Percentiles rank a stretch among this genome's conserved stretches.
Conservation (phyloP, 495 filamentous ascomycete species). For the Halenospora varia region DNA sequence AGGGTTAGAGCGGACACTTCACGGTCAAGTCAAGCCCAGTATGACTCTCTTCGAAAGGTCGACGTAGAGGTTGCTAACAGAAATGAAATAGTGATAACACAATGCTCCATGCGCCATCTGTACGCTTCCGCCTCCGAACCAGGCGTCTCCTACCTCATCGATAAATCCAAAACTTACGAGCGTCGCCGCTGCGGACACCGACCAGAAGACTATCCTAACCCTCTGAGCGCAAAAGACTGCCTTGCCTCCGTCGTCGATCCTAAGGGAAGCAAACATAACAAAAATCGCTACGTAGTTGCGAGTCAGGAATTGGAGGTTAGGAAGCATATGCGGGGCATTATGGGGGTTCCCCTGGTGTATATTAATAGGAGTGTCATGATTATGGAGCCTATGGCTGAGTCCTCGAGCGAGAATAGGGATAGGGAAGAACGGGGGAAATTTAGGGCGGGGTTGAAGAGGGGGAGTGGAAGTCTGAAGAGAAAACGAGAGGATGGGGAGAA, state of each 20-base stretch:
- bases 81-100: constrained; percentile 49
- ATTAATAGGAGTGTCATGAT: constrained; percentile 85
- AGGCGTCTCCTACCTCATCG: constrained; percentile 54
- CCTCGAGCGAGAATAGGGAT: constrained; percentile 57
- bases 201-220: constrained; percentile 61
- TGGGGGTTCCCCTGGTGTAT: constrained; percentile 74
- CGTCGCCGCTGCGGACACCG: constrained; percentile 88
- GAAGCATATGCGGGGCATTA: constrained; percentile 49
- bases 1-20: constrained; percentile 68
- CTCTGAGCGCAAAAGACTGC: constrained; percentile 74
- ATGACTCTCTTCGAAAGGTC: constrained; percentile 24
- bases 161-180: constrained; percentile 69
- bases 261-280: constrained; percentile 66
- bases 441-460: constrained; percentile 60
- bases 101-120: constrained; percentile 68
- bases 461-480: constrained; percentile 43
- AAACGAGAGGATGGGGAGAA: constrained; percentile 51
- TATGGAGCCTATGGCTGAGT: constrained; percentile 77
- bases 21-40: constrained; percentile 83
- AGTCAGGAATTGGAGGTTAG: constrained; percentile 62
- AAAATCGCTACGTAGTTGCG: constrained; percentile 86
- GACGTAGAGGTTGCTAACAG: background rate
- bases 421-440: constrained; percentile 74
- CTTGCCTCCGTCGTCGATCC: constrained; percentile 74
- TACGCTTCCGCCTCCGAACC: constrained; percentile 55